A percentile compares a stretch with the other conserved stretches of the same genome.
Evolutionary conservation across 202 grass and related monocot genomes (phyloP).

Genomic region (Cymbopogon flexuosus): DNA sequence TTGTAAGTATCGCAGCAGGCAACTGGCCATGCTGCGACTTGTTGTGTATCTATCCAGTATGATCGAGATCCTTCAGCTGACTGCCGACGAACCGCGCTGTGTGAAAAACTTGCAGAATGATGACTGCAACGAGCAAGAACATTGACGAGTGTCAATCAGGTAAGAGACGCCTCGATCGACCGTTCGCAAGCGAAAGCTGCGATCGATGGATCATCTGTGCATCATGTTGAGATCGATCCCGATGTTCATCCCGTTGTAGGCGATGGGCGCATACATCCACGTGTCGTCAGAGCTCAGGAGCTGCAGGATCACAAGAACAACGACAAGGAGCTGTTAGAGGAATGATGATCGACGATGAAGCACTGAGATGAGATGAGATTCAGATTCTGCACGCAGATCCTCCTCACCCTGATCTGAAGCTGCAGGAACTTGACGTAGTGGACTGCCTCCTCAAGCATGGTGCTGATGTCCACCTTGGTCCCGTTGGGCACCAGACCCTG

Average conservation of each 20-base stretch:
- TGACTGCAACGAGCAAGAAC: neutral
- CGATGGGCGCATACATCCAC: slow-evolving; percentile 88
- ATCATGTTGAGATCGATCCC: slow-evolving; percentile 58
- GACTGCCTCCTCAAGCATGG: slow-evolving; percentile 89
- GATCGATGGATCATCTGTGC: slow-evolving; percentile 5
- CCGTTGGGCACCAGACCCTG: slow-evolving; percentile 87
- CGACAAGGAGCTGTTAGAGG: neutral
- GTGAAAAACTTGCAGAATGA: neutral
- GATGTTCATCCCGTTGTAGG: slow-evolving; percentile 74
- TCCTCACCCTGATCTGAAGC: slow-evolving; percentile 76
- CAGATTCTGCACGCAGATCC: neutral
- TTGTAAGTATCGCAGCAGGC: neutral
- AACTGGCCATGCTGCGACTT: neutral
- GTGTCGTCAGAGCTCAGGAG: slow-evolving; percentile 74
- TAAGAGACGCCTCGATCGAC: neutral
- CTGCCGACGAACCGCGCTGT: neutral
- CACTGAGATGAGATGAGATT: neutral
- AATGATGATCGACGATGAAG: neutral
- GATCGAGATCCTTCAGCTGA: neutral
- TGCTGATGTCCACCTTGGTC: slow-evolving; percentile 89
- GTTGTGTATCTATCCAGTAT: neutral
- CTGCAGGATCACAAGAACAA: slow-evolving; percentile 35
- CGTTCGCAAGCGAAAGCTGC: neutral
- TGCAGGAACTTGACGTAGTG: slow-evolving; percentile 89
- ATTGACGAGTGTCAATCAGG: slow-evolving; percentile 6